A percentile compares a stretch with the other conserved stretches of the same genome.
Conservation (phyloP, 805 yeast species). For the Starmerella tilneyi region DNA sequence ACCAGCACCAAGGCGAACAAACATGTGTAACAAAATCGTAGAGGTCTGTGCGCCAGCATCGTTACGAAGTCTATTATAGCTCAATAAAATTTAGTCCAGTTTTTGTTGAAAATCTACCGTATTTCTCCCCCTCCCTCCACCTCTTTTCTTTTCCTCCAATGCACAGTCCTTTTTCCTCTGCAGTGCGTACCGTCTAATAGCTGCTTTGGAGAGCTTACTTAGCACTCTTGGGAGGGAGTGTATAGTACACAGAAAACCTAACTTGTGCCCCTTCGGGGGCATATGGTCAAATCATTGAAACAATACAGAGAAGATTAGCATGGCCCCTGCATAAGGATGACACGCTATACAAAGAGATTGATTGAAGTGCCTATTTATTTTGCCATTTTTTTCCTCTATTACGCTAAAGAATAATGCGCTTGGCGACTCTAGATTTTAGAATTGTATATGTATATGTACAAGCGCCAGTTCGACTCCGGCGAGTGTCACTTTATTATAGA, state of each 20-base stretch:
- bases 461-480: constrained; percentile 6
- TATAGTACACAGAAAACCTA: neutral
- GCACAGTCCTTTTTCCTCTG: too few species aligned
- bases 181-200: too few species aligned
- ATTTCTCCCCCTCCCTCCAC: too few species aligned
- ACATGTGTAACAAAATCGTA: neutral
- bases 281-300: constrained; percentile 91
- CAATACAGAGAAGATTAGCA: constrained; percentile 99
- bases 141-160: too few species aligned
- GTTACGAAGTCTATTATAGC: too few species aligned
- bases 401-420: neutral
- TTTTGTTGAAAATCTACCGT: too few species aligned
- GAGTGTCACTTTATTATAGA: neutral
- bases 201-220: neutral
- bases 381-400: constrained; percentile 13
- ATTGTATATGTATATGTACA: neutral
- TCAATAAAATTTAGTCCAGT: too few species aligned
- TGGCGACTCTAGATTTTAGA: neutral
- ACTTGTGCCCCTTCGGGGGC: constrained; percentile 58
- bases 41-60: too few species aligned
- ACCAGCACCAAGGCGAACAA: neutral
- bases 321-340: constrained; percentile 99
- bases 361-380: constrained; percentile 65
- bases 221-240: neutral
- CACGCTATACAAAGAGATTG: constrained; percentile 99